Percentiles rank a stretch among this genome's conserved stretches.
These are phyloP conservation scores for Cryptosporidium felis DNA, from an alignment of 169 alveolate genomes.

Conservation along the genomic window DNA sequence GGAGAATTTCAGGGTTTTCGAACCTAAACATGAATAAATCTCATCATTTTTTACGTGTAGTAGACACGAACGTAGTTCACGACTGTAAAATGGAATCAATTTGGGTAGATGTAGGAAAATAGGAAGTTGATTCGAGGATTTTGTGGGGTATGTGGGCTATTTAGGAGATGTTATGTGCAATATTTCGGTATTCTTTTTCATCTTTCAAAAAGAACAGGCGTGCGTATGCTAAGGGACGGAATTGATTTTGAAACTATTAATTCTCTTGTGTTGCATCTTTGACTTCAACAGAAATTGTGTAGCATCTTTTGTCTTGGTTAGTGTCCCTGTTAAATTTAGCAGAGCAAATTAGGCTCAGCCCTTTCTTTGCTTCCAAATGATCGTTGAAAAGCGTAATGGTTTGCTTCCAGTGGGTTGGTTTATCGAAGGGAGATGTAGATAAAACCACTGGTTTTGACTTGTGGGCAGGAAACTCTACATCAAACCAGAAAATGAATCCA, in stretches of 20 bases:
- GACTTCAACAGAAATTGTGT: constrained; percentile 37
- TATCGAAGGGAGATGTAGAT: constrained; percentile 67
- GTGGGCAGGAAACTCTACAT: constrained; percentile 50
- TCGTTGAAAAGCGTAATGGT: constrained; percentile 16
- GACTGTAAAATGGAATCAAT: no score
- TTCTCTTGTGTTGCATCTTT: constrained; percentile 44
- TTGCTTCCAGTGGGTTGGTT: constrained; percentile 72
- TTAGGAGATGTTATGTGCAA: no score
- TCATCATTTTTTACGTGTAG: not conserved
- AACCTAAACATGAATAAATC: no score
- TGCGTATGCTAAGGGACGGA: no score
- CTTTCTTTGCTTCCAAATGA: constrained; percentile 29
- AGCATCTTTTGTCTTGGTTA: not conserved
- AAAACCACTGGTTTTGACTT: not conserved
- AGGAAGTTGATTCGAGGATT: no score
- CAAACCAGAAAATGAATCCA: constrained; percentile 70
- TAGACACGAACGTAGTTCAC: constrained; percentile 58
- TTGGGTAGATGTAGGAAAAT: no score
- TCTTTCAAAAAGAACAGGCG: no score
- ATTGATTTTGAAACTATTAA: no score
- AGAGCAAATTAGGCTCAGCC: constrained; percentile 15
- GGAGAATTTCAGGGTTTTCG: no score
- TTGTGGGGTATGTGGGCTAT: no score
- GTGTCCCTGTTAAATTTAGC: not conserved
- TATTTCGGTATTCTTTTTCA: no score